Evolutionary conservation across 805 yeast genomes (phyloP).

Genomic region (Suhomyces kilbournensis): DNA sequence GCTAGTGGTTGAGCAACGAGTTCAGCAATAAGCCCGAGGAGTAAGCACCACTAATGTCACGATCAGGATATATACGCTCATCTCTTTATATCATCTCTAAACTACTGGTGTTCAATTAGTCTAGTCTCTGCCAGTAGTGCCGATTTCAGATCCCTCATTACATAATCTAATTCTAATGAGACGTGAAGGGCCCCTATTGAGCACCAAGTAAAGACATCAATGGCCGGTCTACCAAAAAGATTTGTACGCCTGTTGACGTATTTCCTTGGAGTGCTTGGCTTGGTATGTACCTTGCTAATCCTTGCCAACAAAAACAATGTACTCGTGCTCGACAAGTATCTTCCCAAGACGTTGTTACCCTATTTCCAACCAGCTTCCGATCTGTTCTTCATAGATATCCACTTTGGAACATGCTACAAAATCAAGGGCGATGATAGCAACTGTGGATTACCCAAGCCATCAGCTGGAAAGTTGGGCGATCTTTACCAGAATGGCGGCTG

Average conservation of each 20-base stretch:
- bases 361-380: slow-evolving; percentile 44
- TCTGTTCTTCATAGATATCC: slow-evolving; percentile 38
- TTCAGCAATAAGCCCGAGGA: no score
- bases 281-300: slow-evolving; percentile 24
- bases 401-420: slow-evolving; percentile 32
- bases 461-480: slow-evolving; percentile 27
- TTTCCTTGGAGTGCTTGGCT: slow-evolving; percentile 13
- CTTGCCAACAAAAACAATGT: slow-evolving; percentile 41
- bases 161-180: background rate
- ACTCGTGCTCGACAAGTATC: slow-evolving; percentile 30
- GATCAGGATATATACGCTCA: no score
- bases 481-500: slow-evolving; percentile 28
- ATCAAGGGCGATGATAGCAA: slow-evolving; percentile 17
- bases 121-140: background rate
- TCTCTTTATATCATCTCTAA: no score
- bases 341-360: slow-evolving; percentile 5
- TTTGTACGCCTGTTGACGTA: slow-evolving; percentile 28
- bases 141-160: background rate
- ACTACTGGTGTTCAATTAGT: background rate
- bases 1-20: no score
- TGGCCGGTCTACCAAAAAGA: slow-evolving; percentile 30
- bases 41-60: no score
- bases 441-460: slow-evolving; percentile 26
- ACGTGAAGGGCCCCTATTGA: background rate
- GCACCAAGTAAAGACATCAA: background rate